Evolutionary conservation across 1,139 yeast species (phyloP).

Genomic region (Candida glucosophila): DNA sequence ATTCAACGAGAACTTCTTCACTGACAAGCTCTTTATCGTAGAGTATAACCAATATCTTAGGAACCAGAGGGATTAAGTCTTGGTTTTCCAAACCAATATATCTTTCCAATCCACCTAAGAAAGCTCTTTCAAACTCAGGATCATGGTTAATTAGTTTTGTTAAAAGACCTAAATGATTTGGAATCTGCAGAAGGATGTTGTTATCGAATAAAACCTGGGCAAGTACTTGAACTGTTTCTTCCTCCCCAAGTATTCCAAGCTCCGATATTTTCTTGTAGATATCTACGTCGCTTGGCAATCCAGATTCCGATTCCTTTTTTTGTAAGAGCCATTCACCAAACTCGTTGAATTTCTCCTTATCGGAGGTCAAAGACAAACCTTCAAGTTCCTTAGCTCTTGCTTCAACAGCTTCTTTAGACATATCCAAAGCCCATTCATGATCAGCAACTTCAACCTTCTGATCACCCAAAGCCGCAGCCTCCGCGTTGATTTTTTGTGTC

Average conservation of each 20-base stretch:
- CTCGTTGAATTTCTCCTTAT: conserved; percentile 49
- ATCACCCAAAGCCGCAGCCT: conserved; percentile 58
- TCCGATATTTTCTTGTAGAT: conserved; percentile 85
- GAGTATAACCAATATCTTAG: conserved; percentile 71
- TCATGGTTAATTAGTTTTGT: conserved; percentile 61
- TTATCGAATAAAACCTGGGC: conserved; percentile 87
- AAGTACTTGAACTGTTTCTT: conserved; percentile 80
- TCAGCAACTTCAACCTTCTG: conserved; percentile 62
- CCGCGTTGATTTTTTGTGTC: conserved; percentile 75
- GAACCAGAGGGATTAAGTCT: conserved; percentile 62
- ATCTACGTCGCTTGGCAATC: conserved; percentile 77
- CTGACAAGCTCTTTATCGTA: conserved; percentile 79
- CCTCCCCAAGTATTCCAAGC: conserved; percentile 61
- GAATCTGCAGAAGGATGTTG: conserved; percentile 64
- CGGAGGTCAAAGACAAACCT: conserved; percentile 39
- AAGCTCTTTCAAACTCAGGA: conserved; percentile 70
- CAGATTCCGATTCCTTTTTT: conserved; percentile 45
- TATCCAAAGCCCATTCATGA: conserved; percentile 97
- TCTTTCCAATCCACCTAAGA: conserved; percentile 94
- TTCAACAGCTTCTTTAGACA: conserved; percentile 93
- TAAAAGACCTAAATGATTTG: conserved; percentile 73
- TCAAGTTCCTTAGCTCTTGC: conserved; percentile 87
- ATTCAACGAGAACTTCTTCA: conserved; percentile 71
- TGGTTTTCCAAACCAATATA: conserved; percentile 78
- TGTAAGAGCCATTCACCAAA: conserved; percentile 84